A percentile compares a stretch with the other conserved stretches of the same genome.
Conservation (phyloP, 768 basidiomycete genomes). For the Solioccasus polychromus region DNA sequence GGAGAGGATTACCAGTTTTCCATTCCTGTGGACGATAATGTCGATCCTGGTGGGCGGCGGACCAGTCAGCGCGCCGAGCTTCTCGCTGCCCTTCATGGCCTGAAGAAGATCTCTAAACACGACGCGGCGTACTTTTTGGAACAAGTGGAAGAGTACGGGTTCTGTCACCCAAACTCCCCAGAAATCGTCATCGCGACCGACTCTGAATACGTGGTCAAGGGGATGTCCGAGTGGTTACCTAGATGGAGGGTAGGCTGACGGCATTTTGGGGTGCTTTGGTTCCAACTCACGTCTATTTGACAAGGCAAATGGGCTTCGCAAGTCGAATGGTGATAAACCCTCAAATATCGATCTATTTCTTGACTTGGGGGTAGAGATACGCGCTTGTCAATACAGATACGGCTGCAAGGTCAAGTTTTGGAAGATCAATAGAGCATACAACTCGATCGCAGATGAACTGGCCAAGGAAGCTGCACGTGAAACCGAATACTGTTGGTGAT, state of each 20-base stretch:
- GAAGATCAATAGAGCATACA: slow-evolving; percentile 22
- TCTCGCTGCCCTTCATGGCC: slow-evolving; percentile 28
- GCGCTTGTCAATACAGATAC: no score
- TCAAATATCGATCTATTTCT: not conserved
- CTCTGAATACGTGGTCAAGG: slow-evolving; percentile 35
- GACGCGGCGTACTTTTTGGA: not conserved
- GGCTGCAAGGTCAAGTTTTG: slow-evolving; percentile 23
- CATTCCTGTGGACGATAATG: slow-evolving; percentile 19
- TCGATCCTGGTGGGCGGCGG: slow-evolving; percentile 18
- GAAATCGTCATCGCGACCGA: slow-evolving; percentile 27
- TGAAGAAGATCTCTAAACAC: slow-evolving; percentile 4
- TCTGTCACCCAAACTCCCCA: not conserved
- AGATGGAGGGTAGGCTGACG: slow-evolving; percentile 30
- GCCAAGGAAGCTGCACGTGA: no score
- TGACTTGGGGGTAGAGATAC: no score
- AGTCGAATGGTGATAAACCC: not conserved
- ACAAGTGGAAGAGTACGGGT: not conserved
- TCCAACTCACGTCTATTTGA: not conserved
- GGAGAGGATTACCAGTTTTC: slow-evolving; percentile 7
- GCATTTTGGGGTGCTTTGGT: no score
- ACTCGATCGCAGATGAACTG: slow-evolving; percentile 24
- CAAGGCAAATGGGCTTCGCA: not conserved
- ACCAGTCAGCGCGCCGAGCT: slow-evolving; percentile 35
- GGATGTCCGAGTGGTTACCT: slow-evolving; percentile 34
- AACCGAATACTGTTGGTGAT: no score